Evolutionary conservation across 2,329 filamentous ascomycete species (phyloP).

Genomic region (Torrubiellomyces zombiae): DNA sequence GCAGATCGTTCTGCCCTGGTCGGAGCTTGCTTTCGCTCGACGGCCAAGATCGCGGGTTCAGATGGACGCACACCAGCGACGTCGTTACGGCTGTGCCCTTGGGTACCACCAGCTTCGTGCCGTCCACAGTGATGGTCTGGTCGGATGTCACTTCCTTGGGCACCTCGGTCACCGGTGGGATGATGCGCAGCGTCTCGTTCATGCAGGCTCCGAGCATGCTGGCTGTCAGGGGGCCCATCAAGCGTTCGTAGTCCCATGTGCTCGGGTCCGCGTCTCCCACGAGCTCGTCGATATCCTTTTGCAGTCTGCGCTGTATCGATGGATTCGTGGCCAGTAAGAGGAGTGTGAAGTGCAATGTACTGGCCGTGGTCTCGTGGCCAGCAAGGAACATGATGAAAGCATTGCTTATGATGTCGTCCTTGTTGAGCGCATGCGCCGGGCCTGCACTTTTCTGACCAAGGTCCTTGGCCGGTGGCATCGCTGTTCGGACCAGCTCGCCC

Average conservation of each 20-base stretch:
- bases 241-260: slow-evolving; percentile 55
- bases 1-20: slow-evolving; percentile 34
- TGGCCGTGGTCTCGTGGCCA: slow-evolving; percentile 69
- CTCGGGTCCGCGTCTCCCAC: slow-evolving; percentile 39
- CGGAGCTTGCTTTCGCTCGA: slow-evolving; percentile 24
- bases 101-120: slow-evolving; percentile 41
- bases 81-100: slow-evolving; percentile 38
- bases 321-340: slow-evolving; percentile 51
- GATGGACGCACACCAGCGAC: slow-evolving; percentile 37
- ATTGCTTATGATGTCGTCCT: slow-evolving; percentile 56
- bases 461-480: slow-evolving; percentile 12
- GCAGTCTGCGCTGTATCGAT: slow-evolving; percentile 45
- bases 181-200: slow-evolving; percentile 59
- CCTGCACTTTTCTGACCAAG: no score
- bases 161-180: slow-evolving; percentile 55
- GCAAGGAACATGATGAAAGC: slow-evolving; percentile 53
- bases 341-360: slow-evolving; percentile 55
- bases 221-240: slow-evolving; percentile 47
- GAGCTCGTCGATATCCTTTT: slow-evolving; percentile 51
- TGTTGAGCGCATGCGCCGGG: slow-evolving; percentile 28
- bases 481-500: slow-evolving; percentile 25
- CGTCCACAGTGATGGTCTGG: slow-evolving; percentile 43
- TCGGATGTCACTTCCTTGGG: slow-evolving; percentile 46
- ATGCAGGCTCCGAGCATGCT: slow-evolving; percentile 59
- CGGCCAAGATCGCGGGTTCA: slow-evolving; percentile 62